These are phyloP conservation scores for Sindora glabra DNA, from an alignment of 306 rosid genomes.

Conservation along the genomic window DNA sequence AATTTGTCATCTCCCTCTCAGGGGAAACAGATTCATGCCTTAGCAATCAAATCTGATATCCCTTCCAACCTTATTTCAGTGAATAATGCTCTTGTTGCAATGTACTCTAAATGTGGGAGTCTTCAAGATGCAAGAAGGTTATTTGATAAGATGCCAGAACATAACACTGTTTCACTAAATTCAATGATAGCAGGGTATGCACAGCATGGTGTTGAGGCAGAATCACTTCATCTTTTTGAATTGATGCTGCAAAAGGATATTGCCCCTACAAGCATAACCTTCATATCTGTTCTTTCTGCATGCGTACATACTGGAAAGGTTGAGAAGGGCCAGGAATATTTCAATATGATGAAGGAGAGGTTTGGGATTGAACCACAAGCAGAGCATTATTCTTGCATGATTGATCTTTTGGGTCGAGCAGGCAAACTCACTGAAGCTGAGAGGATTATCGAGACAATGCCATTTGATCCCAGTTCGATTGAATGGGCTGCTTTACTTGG, in stretches of 20 bases:
- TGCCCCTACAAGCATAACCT: conserved; percentile 59
- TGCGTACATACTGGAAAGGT: conserved; percentile 77
- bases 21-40: conserved; percentile 69
- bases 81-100: conserved; percentile 63
- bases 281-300: conserved; percentile 63
- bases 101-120: conserved; percentile 86
- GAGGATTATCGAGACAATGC: conserved; percentile 68
- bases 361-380: conserved; percentile 64
- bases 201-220: conserved; percentile 61
- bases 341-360: conserved; percentile 64
- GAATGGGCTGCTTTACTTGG: conserved; percentile 84
- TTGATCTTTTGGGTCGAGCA: conserved; percentile 77
- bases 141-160: conserved; percentile 63
- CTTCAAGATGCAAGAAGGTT: conserved; percentile 62
- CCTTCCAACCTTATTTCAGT: conserved; percentile 62
- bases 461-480: conserved; percentile 52
- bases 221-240: conserved; percentile 54
- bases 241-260: conserved; percentile 50
- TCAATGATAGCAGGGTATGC: conserved; percentile 83
- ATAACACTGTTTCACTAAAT: conserved; percentile 52
- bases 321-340: conserved; percentile 61
- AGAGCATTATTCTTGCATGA: conserved; percentile 75
- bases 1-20: conserved; percentile 59
- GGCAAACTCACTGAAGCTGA: conserved; percentile 63
- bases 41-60: conserved; percentile 66